Conservation (phyloP, 495 filamentous ascomycete genomes). For the Talaromyces wortmannii region DNA sequence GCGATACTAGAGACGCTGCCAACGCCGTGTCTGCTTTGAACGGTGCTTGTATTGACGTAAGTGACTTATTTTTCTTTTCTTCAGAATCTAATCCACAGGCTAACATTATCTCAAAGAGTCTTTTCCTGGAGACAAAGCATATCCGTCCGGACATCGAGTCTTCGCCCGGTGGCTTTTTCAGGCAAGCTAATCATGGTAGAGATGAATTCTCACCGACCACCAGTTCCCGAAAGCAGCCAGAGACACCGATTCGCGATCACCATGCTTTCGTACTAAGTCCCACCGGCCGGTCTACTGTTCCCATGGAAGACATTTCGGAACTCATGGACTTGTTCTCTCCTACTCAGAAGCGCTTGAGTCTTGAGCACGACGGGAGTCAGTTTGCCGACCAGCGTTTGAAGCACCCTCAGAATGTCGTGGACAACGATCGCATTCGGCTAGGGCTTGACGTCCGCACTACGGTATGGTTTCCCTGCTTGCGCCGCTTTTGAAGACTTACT, state of each 20-base stretch:
- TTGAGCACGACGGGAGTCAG: constrained; percentile 14
- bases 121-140: not conserved
- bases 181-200: not conserved
- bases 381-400: constrained; percentile 18
- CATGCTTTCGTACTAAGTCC: constrained; percentile 15
- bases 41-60: constrained; percentile 40
- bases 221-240: not conserved
- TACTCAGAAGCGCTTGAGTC: constrained; percentile 13
- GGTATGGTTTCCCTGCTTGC: constrained; percentile 35
- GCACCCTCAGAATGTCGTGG: constrained; percentile 58
- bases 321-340: constrained; percentile 24
- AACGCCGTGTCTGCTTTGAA: constrained; percentile 33
- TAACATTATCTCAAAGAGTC: not conserved
- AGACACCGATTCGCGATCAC: not conserved
- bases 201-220: not conserved
- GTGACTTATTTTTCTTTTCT: constrained; percentile 7
- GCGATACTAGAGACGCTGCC: constrained; percentile 33
- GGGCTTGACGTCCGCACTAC: constrained; percentile 69
- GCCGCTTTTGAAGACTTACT: constrained; percentile 5
- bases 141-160: not conserved
- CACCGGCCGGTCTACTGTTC: constrained; percentile 31
- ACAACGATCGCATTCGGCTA: constrained; percentile 55
- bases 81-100: not conserved
- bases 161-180: not conserved
- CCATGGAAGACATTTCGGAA: constrained; percentile 20